Percentiles rank a stretch among this genome's conserved stretches.
These are phyloP conservation scores for Macrophomina tecta DNA, from an alignment of 2,329 filamentous ascomycete species.

Conservation along the genomic window DNA sequence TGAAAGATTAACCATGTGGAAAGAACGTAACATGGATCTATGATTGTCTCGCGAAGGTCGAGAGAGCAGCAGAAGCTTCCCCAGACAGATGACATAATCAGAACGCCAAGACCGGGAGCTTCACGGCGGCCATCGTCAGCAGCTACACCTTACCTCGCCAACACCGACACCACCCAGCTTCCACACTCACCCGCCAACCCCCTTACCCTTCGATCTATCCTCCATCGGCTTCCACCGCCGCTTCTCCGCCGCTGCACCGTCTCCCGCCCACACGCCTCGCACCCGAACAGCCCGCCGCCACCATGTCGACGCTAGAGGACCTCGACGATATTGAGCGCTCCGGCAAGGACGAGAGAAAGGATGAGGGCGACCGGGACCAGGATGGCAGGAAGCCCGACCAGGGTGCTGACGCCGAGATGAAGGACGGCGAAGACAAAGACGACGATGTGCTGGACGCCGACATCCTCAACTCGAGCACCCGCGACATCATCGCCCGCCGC, in stretches of 20 bases:
- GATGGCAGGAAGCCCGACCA: constrained; percentile 61
- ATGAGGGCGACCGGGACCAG: constrained; percentile 61
- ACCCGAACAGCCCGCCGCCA: constrained; percentile 35
- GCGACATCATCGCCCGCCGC: constrained; percentile 90
- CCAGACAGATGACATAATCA: constrained; percentile 24
- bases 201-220: neutral
- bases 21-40: no score
- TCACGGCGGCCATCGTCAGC: constrained; percentile 14
- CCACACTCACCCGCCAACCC: neutral
- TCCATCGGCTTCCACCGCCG: neutral
- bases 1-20: no score
- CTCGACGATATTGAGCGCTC: constrained; percentile 86
- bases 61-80: neutral
- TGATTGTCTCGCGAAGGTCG: no score
- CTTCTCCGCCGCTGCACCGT: neutral
- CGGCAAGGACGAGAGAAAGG: constrained; percentile 73
- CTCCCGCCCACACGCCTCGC: neutral
- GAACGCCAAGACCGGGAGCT: constrained; percentile 24
- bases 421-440: constrained; percentile 74
- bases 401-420: constrained; percentile 87
- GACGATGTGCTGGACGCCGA: constrained; percentile 90
- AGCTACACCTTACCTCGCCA: neutral
- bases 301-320: constrained; percentile 90
- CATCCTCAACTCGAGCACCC: constrained; percentile 89
- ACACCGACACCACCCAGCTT: constrained; percentile 5